Evolutionary conservation across 1,139 yeast genomes (phyloP).

Genomic region (Wickerhamiella infanticola): DNA sequence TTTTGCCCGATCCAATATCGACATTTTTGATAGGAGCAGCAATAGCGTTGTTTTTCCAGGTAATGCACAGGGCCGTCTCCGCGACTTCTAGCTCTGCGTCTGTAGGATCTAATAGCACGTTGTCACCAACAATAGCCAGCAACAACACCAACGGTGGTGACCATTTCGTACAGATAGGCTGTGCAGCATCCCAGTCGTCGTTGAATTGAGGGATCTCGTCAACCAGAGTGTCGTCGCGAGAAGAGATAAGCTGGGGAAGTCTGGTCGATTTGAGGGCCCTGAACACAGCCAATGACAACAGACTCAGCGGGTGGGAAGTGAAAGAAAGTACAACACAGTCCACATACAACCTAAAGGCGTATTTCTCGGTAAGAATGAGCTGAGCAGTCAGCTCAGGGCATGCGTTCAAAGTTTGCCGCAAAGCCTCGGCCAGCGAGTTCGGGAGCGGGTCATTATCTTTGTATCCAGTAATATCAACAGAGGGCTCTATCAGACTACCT

Average conservation of each 20-base stretch:
- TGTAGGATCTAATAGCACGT: slow-evolving; percentile 66
- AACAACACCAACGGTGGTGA: slow-evolving; percentile 66
- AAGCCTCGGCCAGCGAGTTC: slow-evolving; percentile 31
- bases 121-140: slow-evolving; percentile 56
- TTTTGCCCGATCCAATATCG: slow-evolving; percentile 10
- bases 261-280: slow-evolving; percentile 66
- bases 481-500: slow-evolving; percentile 45
- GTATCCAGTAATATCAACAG: slow-evolving; percentile 41
- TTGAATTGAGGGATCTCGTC: slow-evolving; percentile 87
- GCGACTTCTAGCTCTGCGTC: slow-evolving; percentile 73
- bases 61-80: slow-evolving; percentile 61
- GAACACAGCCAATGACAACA: slow-evolving; percentile 63
- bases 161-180: slow-evolving; percentile 32
- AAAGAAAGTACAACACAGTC: slow-evolving; percentile 66
- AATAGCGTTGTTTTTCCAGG: slow-evolving; percentile 51
- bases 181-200: slow-evolving; percentile 64
- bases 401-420: slow-evolving; percentile 20
- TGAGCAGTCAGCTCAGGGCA: slow-evolving; percentile 31
- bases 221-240: slow-evolving; percentile 35
- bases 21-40: slow-evolving; percentile 29
- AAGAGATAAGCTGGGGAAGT: slow-evolving; percentile 57
- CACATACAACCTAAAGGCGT: slow-evolving; percentile 58
- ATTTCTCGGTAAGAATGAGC: slow-evolving; percentile 52
- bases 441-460: slow-evolving; percentile 23
- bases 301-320: slow-evolving; percentile 56